These are phyloP conservation scores for Colletotrichum lentis DNA, from an alignment of 2,329 filamentous ascomycete genomes.

Conservation along the genomic window DNA sequence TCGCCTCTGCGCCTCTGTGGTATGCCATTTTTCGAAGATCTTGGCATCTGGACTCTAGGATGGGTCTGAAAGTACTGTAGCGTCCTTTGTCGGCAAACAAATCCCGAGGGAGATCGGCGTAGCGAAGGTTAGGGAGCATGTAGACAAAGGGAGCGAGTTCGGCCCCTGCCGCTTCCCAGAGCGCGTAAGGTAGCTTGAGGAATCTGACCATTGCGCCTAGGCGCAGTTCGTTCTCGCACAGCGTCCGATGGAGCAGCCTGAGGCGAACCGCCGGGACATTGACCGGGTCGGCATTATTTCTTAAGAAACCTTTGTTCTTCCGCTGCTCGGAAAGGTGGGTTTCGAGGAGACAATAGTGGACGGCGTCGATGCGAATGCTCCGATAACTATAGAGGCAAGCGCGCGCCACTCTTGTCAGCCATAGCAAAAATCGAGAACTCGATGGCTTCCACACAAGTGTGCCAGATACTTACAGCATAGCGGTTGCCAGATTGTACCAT, in stretches of 20 bases:
- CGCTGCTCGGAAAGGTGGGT: slow-evolving; percentile 80
- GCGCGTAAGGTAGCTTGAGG: slow-evolving; percentile 93
- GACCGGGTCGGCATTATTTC: slow-evolving; percentile 79
- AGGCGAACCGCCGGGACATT: slow-evolving; percentile 81
- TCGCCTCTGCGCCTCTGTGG: slow-evolving; percentile 76
- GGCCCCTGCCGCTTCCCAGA: slow-evolving; percentile 83
- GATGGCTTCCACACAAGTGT: neutral
- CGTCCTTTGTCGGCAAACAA: slow-evolving; percentile 81
- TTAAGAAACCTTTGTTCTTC: slow-evolving; percentile 74
- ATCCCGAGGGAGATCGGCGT: slow-evolving; percentile 88
- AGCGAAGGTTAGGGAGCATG: slow-evolving; percentile 82
- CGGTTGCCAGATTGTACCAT: slow-evolving; percentile 67
- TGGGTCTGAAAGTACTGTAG: slow-evolving; percentile 79
- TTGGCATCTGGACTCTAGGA: slow-evolving; percentile 84
- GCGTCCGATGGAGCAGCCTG: slow-evolving; percentile 78
- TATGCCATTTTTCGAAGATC: slow-evolving; percentile 91
- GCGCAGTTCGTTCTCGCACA: slow-evolving; percentile 75
- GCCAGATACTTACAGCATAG: slow-evolving; percentile 65
- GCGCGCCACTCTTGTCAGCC: neutral
- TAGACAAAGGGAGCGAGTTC: slow-evolving; percentile 86
- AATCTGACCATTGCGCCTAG: slow-evolving; percentile 76
- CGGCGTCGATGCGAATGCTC: slow-evolving; percentile 89
- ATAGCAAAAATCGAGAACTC: neutral
- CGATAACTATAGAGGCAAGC: slow-evolving; percentile 68
- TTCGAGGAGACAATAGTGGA: slow-evolving; percentile 93